phyloP scores from a whole-genome alignment of 805 yeast genomes.

The Cyberlindnera sargentensis region DNA sequence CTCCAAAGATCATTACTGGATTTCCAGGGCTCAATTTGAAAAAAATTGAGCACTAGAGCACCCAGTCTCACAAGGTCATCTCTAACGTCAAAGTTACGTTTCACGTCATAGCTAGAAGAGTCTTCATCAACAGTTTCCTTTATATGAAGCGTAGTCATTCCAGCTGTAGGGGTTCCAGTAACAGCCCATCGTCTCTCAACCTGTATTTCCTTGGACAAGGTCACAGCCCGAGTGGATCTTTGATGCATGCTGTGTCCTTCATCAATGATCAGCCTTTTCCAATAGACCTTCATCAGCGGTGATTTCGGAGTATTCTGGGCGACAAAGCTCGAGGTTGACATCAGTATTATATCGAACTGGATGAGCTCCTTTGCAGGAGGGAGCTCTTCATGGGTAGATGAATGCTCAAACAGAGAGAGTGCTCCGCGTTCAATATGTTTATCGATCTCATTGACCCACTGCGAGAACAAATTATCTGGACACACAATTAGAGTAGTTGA shows the following conservation, averaged over 20 bases:
- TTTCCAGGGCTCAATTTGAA: conserved; percentile 53
- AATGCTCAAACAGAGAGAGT: conserved; percentile 30
- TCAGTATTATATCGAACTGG: conserved; percentile 44
- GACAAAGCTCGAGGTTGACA: conserved; percentile 42
- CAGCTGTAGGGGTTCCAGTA: conserved; percentile 72
- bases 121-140: conserved; percentile 12
- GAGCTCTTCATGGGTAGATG: conserved; percentile 20
- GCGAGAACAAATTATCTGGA: conserved; percentile 61
- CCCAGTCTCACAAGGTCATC: conserved; percentile 53
- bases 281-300: conserved; percentile 36
- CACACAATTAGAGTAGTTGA: conserved; percentile 52
- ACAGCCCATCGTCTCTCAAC: conserved; percentile 69
- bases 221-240: conserved; percentile 41
- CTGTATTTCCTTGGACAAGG: conserved; percentile 38
- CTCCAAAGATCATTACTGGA: conserved; percentile 42
- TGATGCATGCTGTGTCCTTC: conserved; percentile 66
- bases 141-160: conserved; percentile 51
- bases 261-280: conserved; percentile 70
- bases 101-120: conserved; percentile 34
- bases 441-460: conserved; percentile 53
- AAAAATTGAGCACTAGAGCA: conserved; percentile 41
- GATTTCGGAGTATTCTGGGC: conserved; percentile 31
- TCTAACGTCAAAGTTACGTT: conserved; percentile 41
- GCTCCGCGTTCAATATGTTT: conserved; percentile 42
- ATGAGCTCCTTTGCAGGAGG: conserved; percentile 27